Percentiles rank a stretch among this genome's conserved stretches.
Conservation (phyloP, 768 basidiomycete genomes). For the Pulveroboletus sp. region DNA sequence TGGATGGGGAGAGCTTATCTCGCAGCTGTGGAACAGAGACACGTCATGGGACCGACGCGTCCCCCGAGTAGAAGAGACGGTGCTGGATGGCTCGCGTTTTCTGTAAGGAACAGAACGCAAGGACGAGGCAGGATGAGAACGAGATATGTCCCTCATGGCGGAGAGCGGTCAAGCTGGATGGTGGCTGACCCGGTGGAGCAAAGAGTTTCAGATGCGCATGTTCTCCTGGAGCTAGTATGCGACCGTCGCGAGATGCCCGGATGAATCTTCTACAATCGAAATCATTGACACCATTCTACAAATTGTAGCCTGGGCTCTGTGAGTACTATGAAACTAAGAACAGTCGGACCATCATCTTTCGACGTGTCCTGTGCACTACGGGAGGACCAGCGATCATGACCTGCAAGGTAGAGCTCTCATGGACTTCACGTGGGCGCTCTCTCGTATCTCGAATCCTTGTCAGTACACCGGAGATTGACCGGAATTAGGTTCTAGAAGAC, state of each 20-base stretch:
- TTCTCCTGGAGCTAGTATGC: background rate
- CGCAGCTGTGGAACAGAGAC: constrained; percentile 1
- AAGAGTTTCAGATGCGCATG: background rate
- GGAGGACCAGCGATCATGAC: background rate
- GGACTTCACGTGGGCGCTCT: background rate
- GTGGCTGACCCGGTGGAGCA: constrained; percentile 17
- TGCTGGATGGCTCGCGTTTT: constrained; percentile 7
- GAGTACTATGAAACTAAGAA: background rate
- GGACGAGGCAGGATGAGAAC: constrained; percentile 9
- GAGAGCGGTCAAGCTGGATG: constrained; percentile 4
- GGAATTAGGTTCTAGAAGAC: background rate
- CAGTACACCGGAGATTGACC: no score
- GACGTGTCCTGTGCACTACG: background rate
- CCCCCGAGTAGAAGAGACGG: constrained; percentile 7
- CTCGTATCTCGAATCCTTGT: background rate
- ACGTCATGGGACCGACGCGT: constrained; percentile 13
- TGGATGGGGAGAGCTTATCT: background rate
- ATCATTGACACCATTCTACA: background rate
- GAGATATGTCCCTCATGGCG: constrained; percentile 24
- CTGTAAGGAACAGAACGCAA: constrained; percentile 16
- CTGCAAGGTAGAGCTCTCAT: background rate
- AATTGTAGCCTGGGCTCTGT: background rate
- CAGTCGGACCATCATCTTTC: background rate
- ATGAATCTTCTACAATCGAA: background rate
- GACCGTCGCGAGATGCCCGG: background rate